Evolutionary conservation across 306 rosid genomes (phyloP), one percentile per base, ranked within the genome.

Genomic region (Cucumis hystrix): DNA sequence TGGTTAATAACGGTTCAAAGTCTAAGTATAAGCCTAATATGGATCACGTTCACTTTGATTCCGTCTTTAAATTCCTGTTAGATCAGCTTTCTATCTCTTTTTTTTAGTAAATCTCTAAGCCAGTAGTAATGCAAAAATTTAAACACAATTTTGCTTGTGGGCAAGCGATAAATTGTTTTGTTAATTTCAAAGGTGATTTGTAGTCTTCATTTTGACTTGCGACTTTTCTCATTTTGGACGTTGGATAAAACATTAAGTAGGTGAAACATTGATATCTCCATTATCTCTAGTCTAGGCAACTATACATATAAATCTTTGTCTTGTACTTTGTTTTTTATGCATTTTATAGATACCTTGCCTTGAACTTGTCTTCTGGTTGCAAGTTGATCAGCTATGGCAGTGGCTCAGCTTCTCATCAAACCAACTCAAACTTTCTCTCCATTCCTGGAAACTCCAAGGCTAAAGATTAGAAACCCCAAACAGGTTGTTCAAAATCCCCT

Each of bases 331-430:
- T 63, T 63, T 63, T 33, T 63, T 6, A 30, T 63, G n/a, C 69
- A 63, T 63, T 64, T 8, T 9, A 20, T 41, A 20, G 3, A 41
- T 39, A 40, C 2, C 56, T 68, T 40, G 16, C 21, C 7, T 67
- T 67, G 17, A 10, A 18, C 28, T 68, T 43, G 55, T 69, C 39
- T 43, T 6, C 14, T 69, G 57, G 57, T 84, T 39, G 75, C 14
- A 43, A 37, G 39, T 84, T 39, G 75, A 64, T 76, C 43, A 84
- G 74, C 82, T 21, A 89, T 93, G 97, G 87, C 87, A 40, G 80
- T 88, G 57, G 87, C 85, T 60, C 81, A 79, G 28, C 81, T 85
- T 60, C 76, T 81, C 56, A 40, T 85, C 69, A 59, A 85, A 54
- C 89, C 91, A 79, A 80, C 58, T 35, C 85, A 58, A 41, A 83